Percentiles rank a stretch among this genome's conserved stretches.
Conservation (phyloP, 108 stramenopile species). For the Epipyxis sp. region DNA sequence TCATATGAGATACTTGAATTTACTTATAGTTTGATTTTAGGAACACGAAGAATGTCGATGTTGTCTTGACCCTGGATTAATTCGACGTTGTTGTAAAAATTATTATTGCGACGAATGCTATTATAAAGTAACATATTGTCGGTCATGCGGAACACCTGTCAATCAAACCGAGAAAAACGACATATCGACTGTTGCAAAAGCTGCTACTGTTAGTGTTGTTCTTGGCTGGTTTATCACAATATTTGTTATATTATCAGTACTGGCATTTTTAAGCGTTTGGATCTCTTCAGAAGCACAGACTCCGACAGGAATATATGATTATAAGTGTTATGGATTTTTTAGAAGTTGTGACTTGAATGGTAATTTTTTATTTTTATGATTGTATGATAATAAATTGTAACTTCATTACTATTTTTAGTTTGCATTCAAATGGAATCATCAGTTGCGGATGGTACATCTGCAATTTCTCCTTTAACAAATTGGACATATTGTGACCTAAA, state of each 20-base stretch:
- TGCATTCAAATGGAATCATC: not conserved
- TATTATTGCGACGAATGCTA: constrained; percentile 21
- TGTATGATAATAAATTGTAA: not conserved
- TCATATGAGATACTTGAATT: no score
- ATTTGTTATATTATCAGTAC: not conserved
- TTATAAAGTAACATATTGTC: not conserved
- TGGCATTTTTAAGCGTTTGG: not conserved
- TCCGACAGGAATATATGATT: not conserved
- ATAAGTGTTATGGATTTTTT: constrained; percentile 27
- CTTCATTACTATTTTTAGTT: not conserved
- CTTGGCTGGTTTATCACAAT: constrained; percentile 3
- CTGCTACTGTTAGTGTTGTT: not conserved
- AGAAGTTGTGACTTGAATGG: not conserved
- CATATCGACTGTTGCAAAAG: not conserved
- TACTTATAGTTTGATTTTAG: no score
- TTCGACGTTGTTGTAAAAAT: not conserved
- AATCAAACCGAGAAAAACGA: not conserved
- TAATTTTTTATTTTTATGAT: not conserved
- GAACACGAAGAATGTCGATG: constrained; percentile 13
- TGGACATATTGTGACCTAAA: not conserved
- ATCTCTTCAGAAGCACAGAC: not conserved
- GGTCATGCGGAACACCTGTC: constrained; percentile 8
- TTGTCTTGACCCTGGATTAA: constrained; percentile 14
- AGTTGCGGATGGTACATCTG: not conserved
- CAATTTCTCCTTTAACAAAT: not conserved